Evolutionary conservation across 2,329 filamentous ascomycete genomes (phyloP).

Genomic region (Onygena corvina): DNA sequence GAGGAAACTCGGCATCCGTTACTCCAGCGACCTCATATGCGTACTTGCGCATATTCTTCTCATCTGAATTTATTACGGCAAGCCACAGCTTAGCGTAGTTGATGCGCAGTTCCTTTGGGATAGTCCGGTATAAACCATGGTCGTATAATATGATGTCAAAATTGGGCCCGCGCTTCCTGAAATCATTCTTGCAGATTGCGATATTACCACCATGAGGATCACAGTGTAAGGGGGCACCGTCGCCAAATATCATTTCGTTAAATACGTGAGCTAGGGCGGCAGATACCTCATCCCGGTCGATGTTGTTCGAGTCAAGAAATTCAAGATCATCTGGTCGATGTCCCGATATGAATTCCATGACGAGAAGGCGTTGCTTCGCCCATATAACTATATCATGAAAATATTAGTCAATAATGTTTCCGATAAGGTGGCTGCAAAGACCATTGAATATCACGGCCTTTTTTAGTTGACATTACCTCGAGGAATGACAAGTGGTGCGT

Average conservation of each 20-base stretch:
- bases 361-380: conserved; percentile 77
- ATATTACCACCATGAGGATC: conserved; percentile 96
- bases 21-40: conserved; percentile 81
- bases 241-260: conserved; percentile 98
- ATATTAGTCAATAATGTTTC: neutral
- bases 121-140: conserved; percentile 90
- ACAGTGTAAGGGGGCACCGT: conserved; percentile 79
- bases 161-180: conserved; percentile 50
- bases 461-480: conserved; percentile 34
- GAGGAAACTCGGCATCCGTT: conserved; percentile 75
- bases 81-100: conserved; percentile 97
- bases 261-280: conserved; percentile 83
- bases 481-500: conserved; percentile 76
- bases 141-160: conserved; percentile 96
- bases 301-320: conserved; percentile 72
- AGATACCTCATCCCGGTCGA: conserved; percentile 90
- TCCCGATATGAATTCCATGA: conserved; percentile 89
- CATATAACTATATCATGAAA: conserved; percentile 53
- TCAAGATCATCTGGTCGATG: conserved; percentile 76
- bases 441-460: neutral
- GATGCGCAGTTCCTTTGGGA: conserved; percentile 62
- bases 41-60: conserved; percentile 74
- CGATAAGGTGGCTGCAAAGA: neutral
- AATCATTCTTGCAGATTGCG: conserved; percentile 67
- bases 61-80: conserved; percentile 81